These are phyloP conservation scores for Mycena galericulata DNA, from an alignment of 768 basidiomycete genomes.

Conservation along the genomic window DNA sequence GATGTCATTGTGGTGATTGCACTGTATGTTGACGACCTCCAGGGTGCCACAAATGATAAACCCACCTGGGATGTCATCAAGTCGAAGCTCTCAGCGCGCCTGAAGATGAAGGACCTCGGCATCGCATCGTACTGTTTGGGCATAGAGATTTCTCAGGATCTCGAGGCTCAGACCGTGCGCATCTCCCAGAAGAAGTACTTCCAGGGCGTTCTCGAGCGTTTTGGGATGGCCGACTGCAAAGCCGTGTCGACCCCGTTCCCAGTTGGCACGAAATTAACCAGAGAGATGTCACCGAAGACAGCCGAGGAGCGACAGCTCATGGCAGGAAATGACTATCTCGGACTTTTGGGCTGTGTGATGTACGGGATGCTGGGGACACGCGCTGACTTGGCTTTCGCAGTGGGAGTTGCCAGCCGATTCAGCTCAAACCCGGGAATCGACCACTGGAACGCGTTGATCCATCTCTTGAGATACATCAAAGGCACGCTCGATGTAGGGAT, in stretches of 20 bases:
- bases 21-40: not conserved
- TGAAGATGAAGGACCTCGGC: conserved; percentile 4
- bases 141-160: not conserved
- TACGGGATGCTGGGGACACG: conserved; percentile 5
- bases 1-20: not conserved
- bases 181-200: conserved; percentile 3
- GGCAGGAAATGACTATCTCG: conserved; percentile 5
- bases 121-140: conserved; percentile 1
- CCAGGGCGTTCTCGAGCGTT: not conserved
- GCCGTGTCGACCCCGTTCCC: not conserved
- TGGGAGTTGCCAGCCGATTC: not conserved
- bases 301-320: not conserved
- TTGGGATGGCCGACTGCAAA: not conserved
- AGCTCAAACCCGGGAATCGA: not conserved
- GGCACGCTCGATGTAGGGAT: not conserved
- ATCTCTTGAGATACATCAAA: not conserved
- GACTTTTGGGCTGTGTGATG: not conserved
- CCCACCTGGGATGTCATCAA: not conserved
- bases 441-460: not conserved
- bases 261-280: not conserved
- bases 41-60: not conserved
- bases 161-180: not conserved
- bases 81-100: not conserved
- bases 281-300: not conserved
- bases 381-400: not conserved